Conservation (phyloP, 2,329 filamentous ascomycete species). For the Chaetomium sp. region DNA sequence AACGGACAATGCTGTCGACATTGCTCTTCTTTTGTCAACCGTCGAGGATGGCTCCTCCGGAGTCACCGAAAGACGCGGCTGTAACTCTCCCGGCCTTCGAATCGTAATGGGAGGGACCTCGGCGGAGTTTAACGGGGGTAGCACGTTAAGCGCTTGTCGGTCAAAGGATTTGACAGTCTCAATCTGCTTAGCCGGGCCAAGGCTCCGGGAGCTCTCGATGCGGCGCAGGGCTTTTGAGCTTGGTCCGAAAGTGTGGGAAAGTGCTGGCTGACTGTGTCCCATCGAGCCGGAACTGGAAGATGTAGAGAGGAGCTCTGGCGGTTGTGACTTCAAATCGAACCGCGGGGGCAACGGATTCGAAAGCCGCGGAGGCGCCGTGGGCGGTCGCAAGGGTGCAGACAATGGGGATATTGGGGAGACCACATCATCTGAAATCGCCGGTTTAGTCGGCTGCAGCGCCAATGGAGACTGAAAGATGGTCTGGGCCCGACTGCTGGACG, state of each 20-base stretch:
- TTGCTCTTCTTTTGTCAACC: not conserved
- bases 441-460: not conserved
- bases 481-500: not conserved
- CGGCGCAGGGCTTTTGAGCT: conserved; percentile 21
- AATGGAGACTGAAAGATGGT: not conserved
- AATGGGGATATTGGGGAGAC: conserved; percentile 18
- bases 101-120: not conserved
- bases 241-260: not conserved
- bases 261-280: not conserved
- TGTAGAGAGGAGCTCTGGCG: not conserved
- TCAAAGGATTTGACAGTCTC: not conserved
- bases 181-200: conserved; percentile 6
- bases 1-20: conserved; percentile 1
- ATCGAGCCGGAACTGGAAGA: not conserved
- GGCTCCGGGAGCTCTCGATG: conserved; percentile 29
- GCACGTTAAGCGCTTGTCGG: too few relatives aligned
- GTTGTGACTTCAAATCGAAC: not conserved
- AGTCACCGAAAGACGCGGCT: not conserved
- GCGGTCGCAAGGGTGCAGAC: conserved; percentile 5
- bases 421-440: not conserved
- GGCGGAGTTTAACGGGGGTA: not conserved
- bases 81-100: not conserved
- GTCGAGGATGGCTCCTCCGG: not conserved
- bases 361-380: not conserved
- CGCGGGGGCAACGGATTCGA: not conserved